Base-by-base conservation (phyloP, 805 yeast genomes). In the Saturnispora halmiae region DNA sequence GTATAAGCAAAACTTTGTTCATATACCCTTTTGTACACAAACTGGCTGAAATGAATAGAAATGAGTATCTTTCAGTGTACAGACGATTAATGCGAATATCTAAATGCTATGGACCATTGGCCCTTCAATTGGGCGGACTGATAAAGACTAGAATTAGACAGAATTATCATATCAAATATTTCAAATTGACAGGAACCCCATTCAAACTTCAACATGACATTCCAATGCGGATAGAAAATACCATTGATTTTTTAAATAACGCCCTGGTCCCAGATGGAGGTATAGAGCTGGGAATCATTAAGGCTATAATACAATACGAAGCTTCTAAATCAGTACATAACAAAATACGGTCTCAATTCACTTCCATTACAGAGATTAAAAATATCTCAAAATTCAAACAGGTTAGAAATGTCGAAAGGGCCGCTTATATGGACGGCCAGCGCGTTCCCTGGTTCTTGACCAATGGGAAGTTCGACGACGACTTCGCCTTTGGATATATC, bases 401-500 rank as follows among this genome's bases (percentile, higher is more conserved):
- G 15, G n/a, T 31, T 5, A 16, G 42, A 16, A 6, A 28, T 5
- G 11, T 39, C 6, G 42, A 39, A 18, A 24, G 42, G 3, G 16
- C 37, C 6, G 25, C 29, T 6, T 39, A 32, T 22, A 39, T 31
- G 32, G 27, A 26, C 11, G 31, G 19, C 6, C 20, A 7, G 7
- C 7, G 13, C 8, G 27, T 13, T 19, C 20, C 19, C 27, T 31
- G 34, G 41, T 19, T 39, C 14, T 8, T 26, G 13, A 19, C 26
- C 7, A 16, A 32, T 16, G 37, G 37, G 1, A 6, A 14, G 15
- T 33, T 39, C 33, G 32, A 32, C 11, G 13, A 19, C 16, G 29
- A 39, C 4, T 39, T 39, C 21, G 20, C 37, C 5, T 39, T 39
- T 14, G 42, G 37, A 8, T 39, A 39, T 21, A 32, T 39, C 14